Conservation (phyloP, 371 early-diverging fungal species). For the Sporodiniella umbellata region DNA sequence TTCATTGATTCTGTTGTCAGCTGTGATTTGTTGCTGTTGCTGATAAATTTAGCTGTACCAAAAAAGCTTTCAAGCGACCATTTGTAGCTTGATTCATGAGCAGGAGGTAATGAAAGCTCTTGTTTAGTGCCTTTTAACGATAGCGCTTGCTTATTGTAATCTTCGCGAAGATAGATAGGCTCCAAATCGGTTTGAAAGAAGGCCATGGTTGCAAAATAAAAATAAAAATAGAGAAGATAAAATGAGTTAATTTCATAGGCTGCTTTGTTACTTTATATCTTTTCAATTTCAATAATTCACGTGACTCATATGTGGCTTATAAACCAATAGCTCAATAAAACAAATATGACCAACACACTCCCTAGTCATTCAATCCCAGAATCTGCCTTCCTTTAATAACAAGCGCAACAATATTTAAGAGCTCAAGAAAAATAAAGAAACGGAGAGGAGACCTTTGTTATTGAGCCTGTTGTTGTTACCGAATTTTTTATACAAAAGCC, state of each 20-base stretch:
- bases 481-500: no score
- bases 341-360: no score
- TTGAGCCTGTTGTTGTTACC: no score
- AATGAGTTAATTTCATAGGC: not conserved
- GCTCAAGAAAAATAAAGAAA: no score
- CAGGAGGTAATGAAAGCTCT: not conserved
- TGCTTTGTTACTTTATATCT: not conserved
- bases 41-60: not conserved
- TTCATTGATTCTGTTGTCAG: conserved; percentile 16
- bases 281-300: not conserved
- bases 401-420: no score
- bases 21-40: conserved; percentile 1
- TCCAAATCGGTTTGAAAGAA: conserved; percentile 19
- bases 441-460: no score
- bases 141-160: conserved; percentile 4
- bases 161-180: conserved; percentile 18
- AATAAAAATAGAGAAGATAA: not conserved
- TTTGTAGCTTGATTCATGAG: not conserved
- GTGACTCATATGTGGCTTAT: not conserved
- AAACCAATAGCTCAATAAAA: not conserved
- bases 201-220: conserved; percentile 6
- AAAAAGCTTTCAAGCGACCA: not conserved
- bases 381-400: no score
- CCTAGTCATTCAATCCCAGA: no score
- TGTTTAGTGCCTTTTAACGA: not conserved